These are phyloP conservation scores for Panicum virgatum DNA, from an alignment of 202 grass and related monocot genomes.

Conservation along the genomic window DNA sequence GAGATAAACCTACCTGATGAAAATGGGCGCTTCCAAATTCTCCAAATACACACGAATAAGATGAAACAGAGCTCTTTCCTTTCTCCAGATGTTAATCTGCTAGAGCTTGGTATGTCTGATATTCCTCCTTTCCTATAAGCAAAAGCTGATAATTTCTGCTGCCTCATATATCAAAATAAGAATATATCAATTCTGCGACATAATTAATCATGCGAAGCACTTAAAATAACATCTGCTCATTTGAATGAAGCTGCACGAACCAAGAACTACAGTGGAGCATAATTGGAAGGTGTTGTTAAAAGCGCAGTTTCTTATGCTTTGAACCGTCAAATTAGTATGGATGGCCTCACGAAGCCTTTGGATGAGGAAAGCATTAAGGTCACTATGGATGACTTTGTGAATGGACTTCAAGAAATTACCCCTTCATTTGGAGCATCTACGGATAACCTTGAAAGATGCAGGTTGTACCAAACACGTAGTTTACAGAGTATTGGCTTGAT, in stretches of 20 bases:
- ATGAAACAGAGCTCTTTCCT: constrained; percentile 99
- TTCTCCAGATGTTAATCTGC: constrained; percentile 83
- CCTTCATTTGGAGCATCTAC: constrained; percentile 94
- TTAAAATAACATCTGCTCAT: constrained; percentile 32
- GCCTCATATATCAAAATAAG: background rate
- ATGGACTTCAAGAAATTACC: constrained; percentile 85
- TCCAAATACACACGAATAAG: constrained; percentile 96
- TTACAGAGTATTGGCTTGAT: background rate
- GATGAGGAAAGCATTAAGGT: constrained; percentile 97
- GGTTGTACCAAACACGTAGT: constrained; percentile 44
- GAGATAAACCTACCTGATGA: constrained; percentile 98
- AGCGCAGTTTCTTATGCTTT: constrained; percentile 95
- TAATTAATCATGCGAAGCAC: constrained; percentile 9
- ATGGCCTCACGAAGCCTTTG: constrained; percentile 83
- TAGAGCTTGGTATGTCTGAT: constrained; percentile 71
- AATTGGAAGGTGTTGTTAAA: constrained; percentile 98
- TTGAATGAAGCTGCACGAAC: constrained; percentile 86
- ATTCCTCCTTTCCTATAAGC: background rate
- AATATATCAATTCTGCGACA: background rate
- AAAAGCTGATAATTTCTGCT: background rate
- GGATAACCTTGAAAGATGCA: constrained; percentile 96
- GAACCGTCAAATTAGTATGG: constrained; percentile 93
- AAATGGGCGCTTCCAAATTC: constrained; percentile 96
- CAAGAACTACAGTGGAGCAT: constrained; percentile 97
- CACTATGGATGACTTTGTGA: constrained; percentile 96